phyloP scores from a whole-genome alignment of 495 filamentous ascomycete genomes.

The Cercophora sp. region DNA sequence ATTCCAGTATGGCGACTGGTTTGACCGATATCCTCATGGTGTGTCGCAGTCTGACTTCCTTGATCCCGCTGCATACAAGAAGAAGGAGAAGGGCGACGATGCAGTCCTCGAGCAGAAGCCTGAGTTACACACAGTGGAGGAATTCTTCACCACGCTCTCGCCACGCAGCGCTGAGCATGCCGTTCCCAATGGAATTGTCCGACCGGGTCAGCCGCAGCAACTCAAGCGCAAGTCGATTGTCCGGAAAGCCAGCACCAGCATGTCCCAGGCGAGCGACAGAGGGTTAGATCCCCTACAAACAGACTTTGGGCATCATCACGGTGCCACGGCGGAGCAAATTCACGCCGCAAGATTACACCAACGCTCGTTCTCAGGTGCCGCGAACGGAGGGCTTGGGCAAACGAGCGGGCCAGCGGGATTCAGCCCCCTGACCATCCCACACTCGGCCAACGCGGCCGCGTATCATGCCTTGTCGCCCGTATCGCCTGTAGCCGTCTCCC shows the following conservation, averaged over 20 bases:
- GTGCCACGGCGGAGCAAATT: slow-evolving; percentile 24
- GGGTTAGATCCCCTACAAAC: slow-evolving; percentile 42
- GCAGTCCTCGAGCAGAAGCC: slow-evolving; percentile 79
- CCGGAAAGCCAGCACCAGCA: slow-evolving; percentile 39
- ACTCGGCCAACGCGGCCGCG: slow-evolving; percentile 30
- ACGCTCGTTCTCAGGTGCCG: slow-evolving; percentile 33
- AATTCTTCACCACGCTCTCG: slow-evolving; percentile 84
- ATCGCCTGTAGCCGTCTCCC: slow-evolving; percentile 39
- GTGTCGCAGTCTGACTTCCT: slow-evolving; percentile 80
- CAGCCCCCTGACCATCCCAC: slow-evolving; percentile 36
- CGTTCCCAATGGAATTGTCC: slow-evolving; percentile 23
- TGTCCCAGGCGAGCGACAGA: slow-evolving; percentile 32
- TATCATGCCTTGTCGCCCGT: slow-evolving; percentile 46
- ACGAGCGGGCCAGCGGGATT: slow-evolving; percentile 36
- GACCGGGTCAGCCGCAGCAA: slow-evolving; percentile 24
- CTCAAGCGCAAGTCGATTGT: slow-evolving; percentile 44
- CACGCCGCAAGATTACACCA: slow-evolving; percentile 36
- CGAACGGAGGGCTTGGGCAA: slow-evolving; percentile 25
- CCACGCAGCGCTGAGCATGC: slow-evolving; percentile 46
- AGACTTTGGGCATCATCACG: slow-evolving; percentile 32
- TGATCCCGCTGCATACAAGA: slow-evolving; percentile 63
- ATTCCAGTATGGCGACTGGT: slow-evolving; percentile 98
- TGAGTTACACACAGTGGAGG: slow-evolving; percentile 88
- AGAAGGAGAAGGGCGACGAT: slow-evolving; percentile 72
- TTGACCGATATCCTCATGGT: slow-evolving; percentile 89